phyloP scores from a whole-genome alignment of 805 yeast genomes.

The Metschnikowia kunwiensis region DNA sequence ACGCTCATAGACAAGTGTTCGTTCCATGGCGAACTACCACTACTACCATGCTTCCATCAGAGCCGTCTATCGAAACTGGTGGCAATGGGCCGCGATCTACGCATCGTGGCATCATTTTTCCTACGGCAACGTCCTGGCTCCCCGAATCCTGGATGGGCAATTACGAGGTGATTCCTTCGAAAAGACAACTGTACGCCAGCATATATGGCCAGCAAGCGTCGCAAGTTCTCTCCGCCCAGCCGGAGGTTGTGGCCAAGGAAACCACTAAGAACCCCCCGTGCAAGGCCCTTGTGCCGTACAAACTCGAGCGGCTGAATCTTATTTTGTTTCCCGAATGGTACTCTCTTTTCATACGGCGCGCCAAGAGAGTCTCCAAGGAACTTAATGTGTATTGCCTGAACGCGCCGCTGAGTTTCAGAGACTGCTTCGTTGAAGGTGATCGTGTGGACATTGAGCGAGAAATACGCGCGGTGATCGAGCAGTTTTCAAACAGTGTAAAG shows the following conservation, averaged over 20 bases:
- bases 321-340: slow-evolving; percentile 1
- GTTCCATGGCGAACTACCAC: too few species aligned
- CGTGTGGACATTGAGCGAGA: neutral
- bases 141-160: too few species aligned
- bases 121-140: too few species aligned
- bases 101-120: too few species aligned
- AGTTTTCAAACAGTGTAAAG: neutral
- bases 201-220: neutral
- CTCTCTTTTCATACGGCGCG: neutral
- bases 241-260: neutral
- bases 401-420: neutral
- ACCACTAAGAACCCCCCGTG: neutral
- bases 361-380: neutral
- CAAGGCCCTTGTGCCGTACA: neutral
- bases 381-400: neutral
- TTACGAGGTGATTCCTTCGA: neutral
- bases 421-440: neutral
- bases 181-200: neutral
- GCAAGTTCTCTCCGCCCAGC: neutral
- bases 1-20: too few species aligned
- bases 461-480: neutral
- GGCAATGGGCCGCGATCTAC: too few species aligned
- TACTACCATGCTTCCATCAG: too few species aligned
- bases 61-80: too few species aligned
- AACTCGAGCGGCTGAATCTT: neutral